Conservation (phyloP, 768 basidiomycete species). For the Flagelloscypha sp. region DNA sequence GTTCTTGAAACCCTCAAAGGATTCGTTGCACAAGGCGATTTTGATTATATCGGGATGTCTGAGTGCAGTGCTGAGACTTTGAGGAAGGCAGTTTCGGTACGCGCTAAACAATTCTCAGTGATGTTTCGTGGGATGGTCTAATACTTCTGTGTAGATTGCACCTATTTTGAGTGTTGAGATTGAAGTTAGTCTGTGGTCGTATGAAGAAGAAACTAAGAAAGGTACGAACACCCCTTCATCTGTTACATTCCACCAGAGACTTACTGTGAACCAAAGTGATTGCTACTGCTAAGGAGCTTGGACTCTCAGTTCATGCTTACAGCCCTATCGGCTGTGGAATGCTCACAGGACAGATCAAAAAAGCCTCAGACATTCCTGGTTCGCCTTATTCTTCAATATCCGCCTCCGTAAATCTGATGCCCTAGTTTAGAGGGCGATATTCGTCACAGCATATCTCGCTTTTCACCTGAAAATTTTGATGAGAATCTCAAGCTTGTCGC, state of each 20-base stretch:
- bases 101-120: constrained; percentile 11
- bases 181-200: constrained; percentile 57
- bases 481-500: constrained; percentile 39
- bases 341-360: constrained; percentile 42
- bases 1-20: constrained; percentile 29
- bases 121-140: no score
- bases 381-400: not conserved
- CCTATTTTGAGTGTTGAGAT: constrained; percentile 58
- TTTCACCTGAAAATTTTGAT: constrained; percentile 37
- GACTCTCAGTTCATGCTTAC: constrained; percentile 52
- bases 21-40: constrained; percentile 43
- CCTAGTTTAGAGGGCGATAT: constrained; percentile 30
- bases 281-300: constrained; percentile 44
- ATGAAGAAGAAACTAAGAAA: constrained; percentile 43
- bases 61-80: constrained; percentile 40
- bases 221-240: no score
- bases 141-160: constrained; percentile 28
- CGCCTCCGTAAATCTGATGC: not conserved
- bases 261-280: no score
- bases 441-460: constrained; percentile 30
- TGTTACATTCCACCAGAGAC: no score
- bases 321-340: constrained; percentile 50
- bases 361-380: constrained; percentile 25
- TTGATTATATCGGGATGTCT: constrained; percentile 41
- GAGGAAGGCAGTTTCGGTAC: constrained; percentile 22